Conservation (phyloP, 2,329 filamentous ascomycete genomes). For the Cladosporium colombiae region DNA sequence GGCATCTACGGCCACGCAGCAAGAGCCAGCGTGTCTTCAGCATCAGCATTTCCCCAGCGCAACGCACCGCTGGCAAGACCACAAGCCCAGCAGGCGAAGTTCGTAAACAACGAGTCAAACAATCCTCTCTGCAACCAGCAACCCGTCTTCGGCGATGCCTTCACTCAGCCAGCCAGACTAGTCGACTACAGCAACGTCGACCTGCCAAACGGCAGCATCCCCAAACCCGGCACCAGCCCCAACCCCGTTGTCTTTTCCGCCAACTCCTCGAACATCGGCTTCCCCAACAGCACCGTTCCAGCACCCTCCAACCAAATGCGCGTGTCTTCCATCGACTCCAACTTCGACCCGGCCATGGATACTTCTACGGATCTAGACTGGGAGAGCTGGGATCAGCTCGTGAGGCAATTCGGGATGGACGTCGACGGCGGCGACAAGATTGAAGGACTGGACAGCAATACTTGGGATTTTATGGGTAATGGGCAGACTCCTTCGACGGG, state of each 20-base stretch:
- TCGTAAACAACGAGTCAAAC: background rate
- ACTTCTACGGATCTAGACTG: constrained; percentile 47
- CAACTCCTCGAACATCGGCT: background rate
- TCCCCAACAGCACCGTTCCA: background rate
- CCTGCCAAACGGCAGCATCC: background rate
- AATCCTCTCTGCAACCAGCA: background rate
- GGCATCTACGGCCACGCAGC: background rate
- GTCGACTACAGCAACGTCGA: constrained; percentile 13
- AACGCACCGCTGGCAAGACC: background rate
- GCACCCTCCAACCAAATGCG: background rate
- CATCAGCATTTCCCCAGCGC: constrained; percentile 2
- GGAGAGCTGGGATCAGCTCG: constrained; percentile 52
- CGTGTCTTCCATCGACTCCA: constrained; percentile 26
- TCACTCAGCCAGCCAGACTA: background rate
- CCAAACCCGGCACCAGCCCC: background rate
- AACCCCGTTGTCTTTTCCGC: background rate
- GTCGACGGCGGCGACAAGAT: constrained; percentile 30
- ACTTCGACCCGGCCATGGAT: constrained; percentile 36
- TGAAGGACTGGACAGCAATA: constrained; percentile 12
- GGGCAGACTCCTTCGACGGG: constrained; percentile 21
- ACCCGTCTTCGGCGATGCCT: background rate
- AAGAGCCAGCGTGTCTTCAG: constrained; percentile 10
- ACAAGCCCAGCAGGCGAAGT: constrained; percentile 1
- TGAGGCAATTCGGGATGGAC: constrained; percentile 50
- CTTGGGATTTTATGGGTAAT: constrained; percentile 21